Evolutionary conservation across 345 rosid species (phyloP).

Genomic region (Murraya paniculata): DNA sequence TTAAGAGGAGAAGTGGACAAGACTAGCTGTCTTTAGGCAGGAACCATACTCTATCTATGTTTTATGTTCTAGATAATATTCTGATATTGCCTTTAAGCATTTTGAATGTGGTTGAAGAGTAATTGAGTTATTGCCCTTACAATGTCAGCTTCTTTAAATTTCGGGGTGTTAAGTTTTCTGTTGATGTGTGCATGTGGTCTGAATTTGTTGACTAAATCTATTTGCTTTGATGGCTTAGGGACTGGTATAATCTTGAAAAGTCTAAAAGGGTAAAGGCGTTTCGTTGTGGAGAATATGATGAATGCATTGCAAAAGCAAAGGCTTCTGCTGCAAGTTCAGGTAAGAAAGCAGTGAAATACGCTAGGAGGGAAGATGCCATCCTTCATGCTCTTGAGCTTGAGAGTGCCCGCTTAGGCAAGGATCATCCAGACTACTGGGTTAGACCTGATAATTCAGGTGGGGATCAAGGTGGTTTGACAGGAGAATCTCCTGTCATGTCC

Average conservation of each 20-base stretch:
- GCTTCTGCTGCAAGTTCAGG: slow-evolving; percentile 66
- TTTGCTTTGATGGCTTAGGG: slow-evolving; percentile 48
- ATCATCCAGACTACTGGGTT: slow-evolving; percentile 37
- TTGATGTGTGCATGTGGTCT: not conserved
- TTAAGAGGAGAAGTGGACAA: not conserved
- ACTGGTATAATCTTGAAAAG: slow-evolving; percentile 94
- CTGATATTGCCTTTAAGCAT: not conserved
- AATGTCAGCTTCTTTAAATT: not conserved
- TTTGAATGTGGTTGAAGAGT: not conserved
- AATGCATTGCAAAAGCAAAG: slow-evolving; percentile 82
- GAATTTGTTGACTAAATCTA: slow-evolving; percentile 9
- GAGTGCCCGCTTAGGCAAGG: slow-evolving; percentile 61
- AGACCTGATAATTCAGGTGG: slow-evolving; percentile 31
- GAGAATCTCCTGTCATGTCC: slow-evolving; percentile 51
- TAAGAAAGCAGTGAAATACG: slow-evolving; percentile 76
- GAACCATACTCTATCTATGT: not conserved
- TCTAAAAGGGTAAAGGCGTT: slow-evolving; percentile 94
- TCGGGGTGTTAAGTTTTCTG: slow-evolving; percentile 3
- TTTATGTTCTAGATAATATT: not conserved
- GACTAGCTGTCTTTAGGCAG: not conserved
- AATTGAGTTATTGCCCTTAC: not conserved
- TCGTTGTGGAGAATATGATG: slow-evolving; percentile 93
- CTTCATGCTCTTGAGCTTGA: slow-evolving; percentile 91
- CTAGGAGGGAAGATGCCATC: slow-evolving; percentile 94
- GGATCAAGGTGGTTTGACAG: slow-evolving; percentile 36